These are phyloP conservation scores for Trichoderma aggressivum DNA, from an alignment of 2,329 filamentous ascomycete species.

Conservation along the genomic window DNA sequence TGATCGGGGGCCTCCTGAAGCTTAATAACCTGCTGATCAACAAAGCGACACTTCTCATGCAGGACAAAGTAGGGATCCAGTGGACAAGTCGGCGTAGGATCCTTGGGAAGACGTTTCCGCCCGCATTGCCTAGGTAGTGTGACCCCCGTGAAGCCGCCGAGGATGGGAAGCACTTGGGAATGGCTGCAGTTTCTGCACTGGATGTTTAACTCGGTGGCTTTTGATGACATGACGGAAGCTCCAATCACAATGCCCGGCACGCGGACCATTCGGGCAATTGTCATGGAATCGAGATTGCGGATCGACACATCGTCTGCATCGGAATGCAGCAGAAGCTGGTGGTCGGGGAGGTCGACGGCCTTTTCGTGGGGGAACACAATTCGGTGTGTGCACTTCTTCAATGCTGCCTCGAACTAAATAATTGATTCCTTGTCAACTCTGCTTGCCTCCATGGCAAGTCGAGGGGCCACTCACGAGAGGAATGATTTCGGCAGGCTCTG, in stretches of 20 bases:
- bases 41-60: slow-evolving; percentile 90
- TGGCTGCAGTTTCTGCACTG: slow-evolving; percentile 85
- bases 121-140: slow-evolving; percentile 77
- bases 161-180: slow-evolving; percentile 65
- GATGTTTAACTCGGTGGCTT: slow-evolving; percentile 81
- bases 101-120: slow-evolving; percentile 60
- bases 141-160: slow-evolving; percentile 84
- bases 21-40: slow-evolving; percentile 97
- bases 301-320: slow-evolving; percentile 88
- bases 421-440: background rate
- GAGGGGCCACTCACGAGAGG: slow-evolving; percentile 62
- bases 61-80: slow-evolving; percentile 94
- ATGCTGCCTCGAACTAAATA: slow-evolving; percentile 77
- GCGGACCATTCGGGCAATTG: slow-evolving; percentile 89
- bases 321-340: slow-evolving; percentile 93
- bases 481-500: slow-evolving; percentile 88
- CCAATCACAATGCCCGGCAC: slow-evolving; percentile 98
- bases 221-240: slow-evolving; percentile 93
- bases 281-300: slow-evolving; percentile 86
- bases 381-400: slow-evolving; percentile 86
- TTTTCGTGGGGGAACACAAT: slow-evolving; percentile 81
- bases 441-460: background rate
- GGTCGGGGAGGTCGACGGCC: slow-evolving; percentile 71
- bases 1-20: slow-evolving; percentile 96
- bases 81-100: slow-evolving; percentile 72